Conservation (phyloP, 176 grass and related monocot species). For the Paspalum notatum region DNA sequence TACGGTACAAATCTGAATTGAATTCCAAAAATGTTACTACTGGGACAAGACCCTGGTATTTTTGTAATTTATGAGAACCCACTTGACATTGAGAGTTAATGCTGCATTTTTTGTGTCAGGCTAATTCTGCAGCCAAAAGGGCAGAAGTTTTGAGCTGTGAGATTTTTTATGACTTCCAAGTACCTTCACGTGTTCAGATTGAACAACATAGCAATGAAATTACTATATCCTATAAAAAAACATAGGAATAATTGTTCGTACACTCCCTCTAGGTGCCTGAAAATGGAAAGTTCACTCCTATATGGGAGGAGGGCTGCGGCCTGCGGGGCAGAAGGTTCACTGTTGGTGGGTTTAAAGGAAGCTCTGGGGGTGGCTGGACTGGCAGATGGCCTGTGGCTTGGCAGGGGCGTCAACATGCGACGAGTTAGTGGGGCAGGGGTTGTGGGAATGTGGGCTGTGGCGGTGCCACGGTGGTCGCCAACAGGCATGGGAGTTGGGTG, state of each 20-base stretch:
- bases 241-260: neutral
- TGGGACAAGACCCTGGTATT: neutral
- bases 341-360: no score
- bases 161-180: neutral
- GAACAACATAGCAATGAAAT: neutral
- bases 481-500: no score
- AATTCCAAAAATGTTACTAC: neutral
- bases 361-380: no score
- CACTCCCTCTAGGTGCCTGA: no score
- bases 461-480: no score
- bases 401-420: no score
- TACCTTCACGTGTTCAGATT: neutral
- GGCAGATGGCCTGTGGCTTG: no score
- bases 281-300: no score
- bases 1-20: neutral
- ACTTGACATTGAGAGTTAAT: neutral
- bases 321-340: no score
- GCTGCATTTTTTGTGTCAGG: slow-evolving; percentile 7
- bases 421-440: no score
- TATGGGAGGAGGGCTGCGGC: no score
- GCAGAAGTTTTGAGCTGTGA: neutral
- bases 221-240: neutral
- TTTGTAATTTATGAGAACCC: neutral
- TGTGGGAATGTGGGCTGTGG: no score
- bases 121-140: neutral